Percentiles rank a stretch among this genome's conserved stretches.
Evolutionary conservation across 2,329 filamentous ascomycete genomes (phyloP).

Genomic region (Monilinia aucupariae): DNA sequence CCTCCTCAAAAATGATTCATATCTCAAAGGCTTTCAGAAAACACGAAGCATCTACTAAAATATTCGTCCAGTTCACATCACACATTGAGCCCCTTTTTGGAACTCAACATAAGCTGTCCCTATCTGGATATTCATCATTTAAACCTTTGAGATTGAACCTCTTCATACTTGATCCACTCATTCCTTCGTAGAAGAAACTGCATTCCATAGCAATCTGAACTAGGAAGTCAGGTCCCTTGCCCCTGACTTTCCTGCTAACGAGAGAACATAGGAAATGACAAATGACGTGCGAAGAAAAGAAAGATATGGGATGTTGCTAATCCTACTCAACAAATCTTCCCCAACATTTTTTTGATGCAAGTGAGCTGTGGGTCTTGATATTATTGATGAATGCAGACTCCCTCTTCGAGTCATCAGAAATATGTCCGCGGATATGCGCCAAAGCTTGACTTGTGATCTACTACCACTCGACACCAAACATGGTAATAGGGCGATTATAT

Average conservation of each 20-base stretch:
- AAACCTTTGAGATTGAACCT: constrained; percentile 30
- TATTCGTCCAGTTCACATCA: constrained; percentile 93
- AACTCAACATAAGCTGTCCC: constrained; percentile 91
- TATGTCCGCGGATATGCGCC: not conserved
- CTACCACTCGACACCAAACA: not conserved
- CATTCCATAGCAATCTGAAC: not conserved
- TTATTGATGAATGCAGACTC: not conserved
- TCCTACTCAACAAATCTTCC: not conserved
- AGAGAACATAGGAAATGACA: not conserved
- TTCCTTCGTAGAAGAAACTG: not conserved
- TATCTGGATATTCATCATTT: constrained; percentile 98
- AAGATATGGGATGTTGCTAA: not conserved
- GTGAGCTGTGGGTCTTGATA: not conserved
- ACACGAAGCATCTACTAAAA: constrained; percentile 99
- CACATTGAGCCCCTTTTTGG: constrained; percentile 48
- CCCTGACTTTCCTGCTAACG: not conserved
- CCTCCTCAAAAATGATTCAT: not conserved
- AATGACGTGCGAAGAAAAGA: not conserved
- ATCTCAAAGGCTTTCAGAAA: constrained; percentile 50
- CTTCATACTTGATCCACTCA: not conserved
- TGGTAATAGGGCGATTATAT: not conserved
- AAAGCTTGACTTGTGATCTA: not conserved
- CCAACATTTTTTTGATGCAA: not conserved
- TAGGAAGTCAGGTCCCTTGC: constrained; percentile 1
- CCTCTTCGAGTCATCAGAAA: not conserved